Conservation (phyloP, 768 basidiomycete genomes). For the Leccinum imitatum region DNA sequence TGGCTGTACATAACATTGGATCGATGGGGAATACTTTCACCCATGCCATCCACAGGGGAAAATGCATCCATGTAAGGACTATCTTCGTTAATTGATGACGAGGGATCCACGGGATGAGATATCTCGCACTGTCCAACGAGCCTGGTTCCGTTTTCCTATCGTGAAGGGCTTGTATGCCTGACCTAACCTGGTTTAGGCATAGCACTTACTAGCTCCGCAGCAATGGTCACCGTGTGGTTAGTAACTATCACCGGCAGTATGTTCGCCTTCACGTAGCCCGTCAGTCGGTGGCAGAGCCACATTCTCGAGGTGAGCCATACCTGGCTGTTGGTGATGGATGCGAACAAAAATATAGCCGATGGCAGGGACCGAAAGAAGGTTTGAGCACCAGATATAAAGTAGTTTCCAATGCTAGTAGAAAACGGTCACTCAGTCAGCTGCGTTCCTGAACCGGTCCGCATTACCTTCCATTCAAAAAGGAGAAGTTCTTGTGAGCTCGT, state of each 20-base stretch:
- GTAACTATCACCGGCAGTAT: constrained; percentile 92
- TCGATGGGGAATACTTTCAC: constrained; percentile 43
- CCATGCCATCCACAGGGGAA: constrained; percentile 57
- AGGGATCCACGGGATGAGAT: constrained; percentile 69
- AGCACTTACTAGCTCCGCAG: constrained; percentile 70
- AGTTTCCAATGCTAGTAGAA: constrained; percentile 73
- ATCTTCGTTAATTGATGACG: constrained; percentile 31
- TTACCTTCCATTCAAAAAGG: constrained; percentile 87
- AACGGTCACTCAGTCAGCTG: constrained; percentile 1
- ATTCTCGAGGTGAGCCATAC: constrained; percentile 26
- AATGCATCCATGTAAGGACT: constrained; percentile 34
- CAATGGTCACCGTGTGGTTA: constrained; percentile 94
- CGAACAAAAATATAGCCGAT: constrained; percentile 91
- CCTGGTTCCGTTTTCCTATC: constrained; percentile 67
- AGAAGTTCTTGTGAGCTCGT: constrained; percentile 91
- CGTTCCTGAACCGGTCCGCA: constrained; percentile 8
- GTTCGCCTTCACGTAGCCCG: constrained; percentile 47
- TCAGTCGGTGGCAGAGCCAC: constrained; percentile 13
- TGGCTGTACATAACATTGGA: constrained; percentile 70
- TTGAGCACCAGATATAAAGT: constrained; percentile 86
- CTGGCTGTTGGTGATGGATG: constrained; percentile 84
- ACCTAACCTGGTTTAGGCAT: constrained; percentile 52
- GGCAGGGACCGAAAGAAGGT: constrained; percentile 91
- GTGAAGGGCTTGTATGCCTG: constrained; percentile 7
- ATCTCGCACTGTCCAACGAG: constrained; percentile 94